phyloP scores from a whole-genome alignment of 805 yeast genomes.

The Henningerozyma blattae region DNA sequence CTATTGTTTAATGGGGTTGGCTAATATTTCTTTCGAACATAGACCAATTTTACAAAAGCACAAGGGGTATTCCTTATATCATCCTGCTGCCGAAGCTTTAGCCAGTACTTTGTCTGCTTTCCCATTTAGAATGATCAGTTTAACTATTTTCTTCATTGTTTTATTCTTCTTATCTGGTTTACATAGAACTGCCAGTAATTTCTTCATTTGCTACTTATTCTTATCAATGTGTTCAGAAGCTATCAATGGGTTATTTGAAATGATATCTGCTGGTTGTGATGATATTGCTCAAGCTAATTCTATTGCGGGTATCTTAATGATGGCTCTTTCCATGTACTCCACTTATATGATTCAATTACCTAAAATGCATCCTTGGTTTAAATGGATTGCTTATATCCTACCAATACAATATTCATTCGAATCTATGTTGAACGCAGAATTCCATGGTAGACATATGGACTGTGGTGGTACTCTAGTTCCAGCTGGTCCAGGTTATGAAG shows the following conservation, averaged over 20 bases:
- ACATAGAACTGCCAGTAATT: slow-evolving; percentile 38
- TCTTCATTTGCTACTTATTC: slow-evolving; percentile 40
- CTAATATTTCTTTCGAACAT: slow-evolving; percentile 37
- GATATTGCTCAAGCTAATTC: slow-evolving; percentile 43
- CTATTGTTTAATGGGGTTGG: slow-evolving; percentile 36
- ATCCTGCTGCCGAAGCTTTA: slow-evolving; percentile 63
- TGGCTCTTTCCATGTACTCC: slow-evolving; percentile 41
- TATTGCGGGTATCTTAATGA: slow-evolving; percentile 38
- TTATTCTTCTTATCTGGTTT: slow-evolving; percentile 47
- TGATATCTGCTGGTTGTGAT: slow-evolving; percentile 39
- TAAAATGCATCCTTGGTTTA: slow-evolving; percentile 53
- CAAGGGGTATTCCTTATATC: slow-evolving; percentile 56
- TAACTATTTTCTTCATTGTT: slow-evolving; percentile 34
- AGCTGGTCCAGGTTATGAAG: slow-evolving; percentile 38
- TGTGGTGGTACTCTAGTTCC: slow-evolving; percentile 35
- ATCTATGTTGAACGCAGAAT: slow-evolving; percentile 50
- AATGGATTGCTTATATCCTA: slow-evolving; percentile 44
- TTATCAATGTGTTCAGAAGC: slow-evolving; percentile 14
- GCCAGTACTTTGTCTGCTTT: slow-evolving; percentile 49
- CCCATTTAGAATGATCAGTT: slow-evolving; percentile 43
- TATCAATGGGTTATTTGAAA: slow-evolving; percentile 32
- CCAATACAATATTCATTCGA: slow-evolving; percentile 49
- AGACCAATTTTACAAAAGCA: slow-evolving; percentile 61
- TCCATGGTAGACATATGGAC: slow-evolving; percentile 30
- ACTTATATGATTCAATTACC: slow-evolving; percentile 51